Evolutionary conservation across 176 grass and related monocot genomes (phyloP), one percentile per base, ranked within the genome.

Genomic region (Raddia distichophylla): DNA sequence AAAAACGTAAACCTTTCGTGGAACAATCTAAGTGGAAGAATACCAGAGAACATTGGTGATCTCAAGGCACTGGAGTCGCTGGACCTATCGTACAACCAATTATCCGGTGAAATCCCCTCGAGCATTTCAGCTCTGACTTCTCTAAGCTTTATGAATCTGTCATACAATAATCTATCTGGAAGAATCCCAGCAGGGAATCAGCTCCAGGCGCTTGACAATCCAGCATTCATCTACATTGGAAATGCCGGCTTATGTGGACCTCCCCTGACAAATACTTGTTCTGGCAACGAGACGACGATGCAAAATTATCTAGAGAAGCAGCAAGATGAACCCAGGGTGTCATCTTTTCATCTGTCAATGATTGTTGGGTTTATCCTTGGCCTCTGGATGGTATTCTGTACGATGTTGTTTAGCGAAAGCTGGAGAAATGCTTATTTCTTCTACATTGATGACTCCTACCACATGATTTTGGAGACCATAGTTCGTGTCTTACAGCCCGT

Each of bases 1-100:
- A 65, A 19, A n/a, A 79, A 54, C 3, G 56, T 81, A 35, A 82
- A 87, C 47, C 34, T 87, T 3, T 77, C 79, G 5, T 64, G 64
- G 46, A 82, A 87, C 46, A 13, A 70, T 61, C 22, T 87, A 5
- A 46, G 3, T 16, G 73, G 86, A 5, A 42, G 7, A 10, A 67
- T 87, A 3, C 65, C 73, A 5, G 10, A 49, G 5, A 69, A 33
- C 8, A 82, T 73, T 8, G 73, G 42, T 12, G 42, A 6, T 1
- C 2, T 81, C 18, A 48, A 70, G 7, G 12, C 34, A 10, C 35
- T 87, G 33, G 53, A 61, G 47, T 82, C 62, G 3, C 18, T 69
- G 2, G 77, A 69, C 7, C 54, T 84, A 2, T 76, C 62, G 8
- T 15, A 77, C 33, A 84, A 84, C 68, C 13, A 17, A 17, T 35